Conservation (phyloP, 2,329 filamentous ascomycete species). For the Calonectria pseudoturangicola region DNA sequence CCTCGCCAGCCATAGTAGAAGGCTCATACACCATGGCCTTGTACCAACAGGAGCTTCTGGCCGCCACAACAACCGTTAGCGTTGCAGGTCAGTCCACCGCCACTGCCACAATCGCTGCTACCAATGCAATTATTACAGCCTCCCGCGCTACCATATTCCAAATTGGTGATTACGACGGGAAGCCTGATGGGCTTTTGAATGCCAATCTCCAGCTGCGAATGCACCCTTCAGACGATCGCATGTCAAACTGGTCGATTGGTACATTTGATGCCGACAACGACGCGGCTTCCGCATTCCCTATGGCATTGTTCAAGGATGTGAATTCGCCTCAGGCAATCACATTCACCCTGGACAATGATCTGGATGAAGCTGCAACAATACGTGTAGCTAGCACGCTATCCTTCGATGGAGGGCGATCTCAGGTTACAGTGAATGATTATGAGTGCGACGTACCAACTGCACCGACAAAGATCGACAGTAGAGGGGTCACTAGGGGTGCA, state of each 20-base stretch:
- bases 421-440: neutral
- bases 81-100: too few species aligned
- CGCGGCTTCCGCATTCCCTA: neutral
- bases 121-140: too few species aligned
- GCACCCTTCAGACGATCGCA: neutral
- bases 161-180: neutral
- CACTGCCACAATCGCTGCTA: too few species aligned
- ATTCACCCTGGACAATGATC: neutral
- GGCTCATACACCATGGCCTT: neutral
- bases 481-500: too few species aligned
- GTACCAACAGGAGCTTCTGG: neutral
- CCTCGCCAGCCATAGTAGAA: neutral
- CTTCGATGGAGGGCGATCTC: neutral
- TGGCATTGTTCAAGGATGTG: neutral
- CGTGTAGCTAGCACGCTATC: neutral
- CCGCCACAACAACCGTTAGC: neutral
- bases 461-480: neutral
- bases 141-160: neutral
- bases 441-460: neutral
- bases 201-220: neutral
- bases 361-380: neutral
- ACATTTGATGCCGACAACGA: neutral
- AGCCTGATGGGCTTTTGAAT: neutral
- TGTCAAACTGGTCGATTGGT: too few species aligned
- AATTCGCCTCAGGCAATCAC: too few species aligned